phyloP scores from a whole-genome alignment of 2,329 filamentous ascomycete species.

The Penicillium sp. region DNA sequence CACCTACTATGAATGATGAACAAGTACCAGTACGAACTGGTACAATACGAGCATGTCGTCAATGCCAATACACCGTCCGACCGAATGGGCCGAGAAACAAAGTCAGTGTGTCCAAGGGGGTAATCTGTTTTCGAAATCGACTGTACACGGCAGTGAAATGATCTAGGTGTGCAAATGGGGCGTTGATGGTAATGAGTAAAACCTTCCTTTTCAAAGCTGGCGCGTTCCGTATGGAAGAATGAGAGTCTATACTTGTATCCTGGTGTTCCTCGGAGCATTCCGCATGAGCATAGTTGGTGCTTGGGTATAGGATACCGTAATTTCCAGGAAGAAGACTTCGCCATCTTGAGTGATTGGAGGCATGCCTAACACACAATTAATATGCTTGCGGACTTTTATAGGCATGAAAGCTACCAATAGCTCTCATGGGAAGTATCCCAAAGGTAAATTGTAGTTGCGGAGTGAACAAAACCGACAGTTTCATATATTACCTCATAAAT shows the following conservation, averaged over 20 bases:
- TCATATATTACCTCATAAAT: neutral
- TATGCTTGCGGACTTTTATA: too few species aligned
- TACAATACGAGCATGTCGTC: too few species aligned
- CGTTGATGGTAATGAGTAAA: constrained; percentile 47
- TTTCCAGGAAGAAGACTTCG: neutral
- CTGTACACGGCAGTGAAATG: constrained; percentile 9
- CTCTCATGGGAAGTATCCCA: too few species aligned
- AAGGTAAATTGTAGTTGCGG: too few species aligned
- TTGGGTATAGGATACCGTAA: constrained; percentile 55
- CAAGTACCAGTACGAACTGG: too few species aligned
- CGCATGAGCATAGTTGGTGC: constrained; percentile 72
- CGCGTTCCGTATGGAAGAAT: constrained; percentile 60
- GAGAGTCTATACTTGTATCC: constrained; percentile 61
- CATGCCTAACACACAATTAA: neutral
- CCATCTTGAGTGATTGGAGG: neutral
- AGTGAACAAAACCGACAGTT: neutral
- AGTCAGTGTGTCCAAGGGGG: too few species aligned
- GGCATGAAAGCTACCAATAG: too few species aligned
- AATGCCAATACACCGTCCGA: too few species aligned
- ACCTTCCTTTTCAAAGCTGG: constrained; percentile 68
- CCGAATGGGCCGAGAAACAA: too few species aligned
- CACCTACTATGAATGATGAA: too few species aligned
- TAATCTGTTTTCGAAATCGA: too few species aligned
- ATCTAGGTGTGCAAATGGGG: constrained; percentile 28
- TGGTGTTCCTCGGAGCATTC: constrained; percentile 62